Evolutionary conservation across 169 alveolate species (phyloP), one percentile per base, ranked within the genome.

Genomic region (Eimeria sp.): DNA sequence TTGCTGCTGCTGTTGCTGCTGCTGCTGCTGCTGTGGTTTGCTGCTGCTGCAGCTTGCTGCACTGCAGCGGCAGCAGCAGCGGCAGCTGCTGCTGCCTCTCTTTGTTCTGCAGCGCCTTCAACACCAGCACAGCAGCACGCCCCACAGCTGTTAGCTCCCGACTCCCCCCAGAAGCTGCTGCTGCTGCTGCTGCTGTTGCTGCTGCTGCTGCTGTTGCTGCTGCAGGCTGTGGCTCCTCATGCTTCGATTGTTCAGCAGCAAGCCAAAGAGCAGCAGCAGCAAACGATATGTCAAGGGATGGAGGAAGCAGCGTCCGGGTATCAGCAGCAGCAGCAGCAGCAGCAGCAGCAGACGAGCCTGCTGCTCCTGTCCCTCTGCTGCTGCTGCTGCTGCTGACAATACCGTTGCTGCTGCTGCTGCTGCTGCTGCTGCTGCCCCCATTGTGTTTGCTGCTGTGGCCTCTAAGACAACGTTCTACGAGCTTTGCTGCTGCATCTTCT

Each of bases 221-320:
- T 43, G 8, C 13, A 27, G 11, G 85, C 85, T 43, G 85, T 11
- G 43, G 46, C 10, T 76, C 60, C 60, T 13, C 37, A 23, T 76
- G 60, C 43, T 4, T 9, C n/a, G n/a, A n/a, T n/a, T n/a, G 37
- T 6, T 54, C 66, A 20, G 37, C 88, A n/a, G 88, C 62, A 25
- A 78, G 52, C 88, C 88, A 78, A 23, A 78, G 88, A 23, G 89
- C 89, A 25, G 89, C 89, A 54, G 89, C 89, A 80, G 71, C 89
- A 56, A 80, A 30, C 6, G 88, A 43, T 8, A 78, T 49, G 52
- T 78, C 88, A 23, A 52, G 66, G 9, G 66, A 78, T 0, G 66
- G 88, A 10, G 88, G 66, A 13, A 16, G 25, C 27, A 78, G 87
- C 87, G n/a, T 30, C 2, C 30, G 27, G 30, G 27, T 56, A 74